Base-by-base conservation (phyloP, 2,329 filamentous ascomycete genomes). In the Rutstroemia sp. region DNA sequence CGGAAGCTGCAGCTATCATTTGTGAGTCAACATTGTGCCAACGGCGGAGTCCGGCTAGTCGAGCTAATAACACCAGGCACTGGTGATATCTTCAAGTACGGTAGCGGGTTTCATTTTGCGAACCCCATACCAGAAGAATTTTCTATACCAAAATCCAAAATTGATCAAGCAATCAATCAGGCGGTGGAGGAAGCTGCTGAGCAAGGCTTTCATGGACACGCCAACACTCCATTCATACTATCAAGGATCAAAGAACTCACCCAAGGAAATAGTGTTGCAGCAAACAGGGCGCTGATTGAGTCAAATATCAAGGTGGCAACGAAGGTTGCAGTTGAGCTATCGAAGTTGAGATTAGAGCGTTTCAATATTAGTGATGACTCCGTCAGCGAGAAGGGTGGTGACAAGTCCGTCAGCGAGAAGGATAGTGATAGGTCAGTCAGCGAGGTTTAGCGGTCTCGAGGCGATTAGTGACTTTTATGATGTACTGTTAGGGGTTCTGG, bases 1-100 rank as follows among this genome's bases (percentile, higher is more conserved):
- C 78, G 55, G 88, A 97, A 68, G 94, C 94, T 37, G 94, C 94
- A 0, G 84, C 87, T n/a, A 89, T 97, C 56, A 88, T 96, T 57
- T 78, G 82, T 85, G 71, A 71, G 80, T 73, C 6, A 41, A 41
- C 8, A 41, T 30, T 17, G 4, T 46, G 21, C 9, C 9, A 10
- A 41, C 2, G 12, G n/a, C 21, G 27, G 45, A 9, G 1, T 19
- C 25, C 16, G 37, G 6, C 16, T 16, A 14, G 21, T 39, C 16
- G 6, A 21, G 9, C 41, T 54, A 30, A 54, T 5, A 23, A 16
- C 9, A 34, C 19, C 55, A 82, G 78, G 88, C 63, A 88, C 90
- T 0, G 89, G 95, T 73, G 80, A 86, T 64, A 76, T 73, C 51
- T 76, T 95, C 14, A 80, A 80, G 85, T 10, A 41, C 3, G 46